Evolutionary conservation across 2,329 filamentous ascomycete genomes (phyloP).

Genomic region (Beauveria bassiana): DNA sequence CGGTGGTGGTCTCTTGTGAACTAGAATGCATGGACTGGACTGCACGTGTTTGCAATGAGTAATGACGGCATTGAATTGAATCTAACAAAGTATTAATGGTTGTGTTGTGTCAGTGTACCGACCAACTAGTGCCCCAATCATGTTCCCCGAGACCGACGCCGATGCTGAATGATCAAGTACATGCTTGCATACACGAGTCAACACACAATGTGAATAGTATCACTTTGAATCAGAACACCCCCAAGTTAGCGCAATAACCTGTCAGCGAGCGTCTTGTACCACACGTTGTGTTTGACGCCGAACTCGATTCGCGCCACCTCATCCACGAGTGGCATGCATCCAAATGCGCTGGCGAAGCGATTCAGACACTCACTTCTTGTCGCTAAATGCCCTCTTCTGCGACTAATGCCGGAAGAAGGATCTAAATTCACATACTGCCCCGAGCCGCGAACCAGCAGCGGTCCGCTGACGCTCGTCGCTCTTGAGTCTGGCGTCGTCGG

Average conservation of each 20-base stretch:
- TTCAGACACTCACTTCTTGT: constrained; percentile 29
- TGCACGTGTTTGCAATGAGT: not conserved
- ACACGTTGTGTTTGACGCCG: not conserved
- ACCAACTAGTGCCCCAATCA: not conserved
- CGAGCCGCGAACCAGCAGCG: constrained; percentile 27
- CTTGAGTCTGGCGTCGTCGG: not conserved
- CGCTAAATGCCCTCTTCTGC: constrained; percentile 24
- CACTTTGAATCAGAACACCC: too few species aligned
- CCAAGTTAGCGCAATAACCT: not conserved
- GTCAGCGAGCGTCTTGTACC: not conserved
- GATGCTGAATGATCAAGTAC: not conserved
- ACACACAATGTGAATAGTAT: not conserved
- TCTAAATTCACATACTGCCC: constrained; percentile 25
- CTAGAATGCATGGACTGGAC: not conserved
- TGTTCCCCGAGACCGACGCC: not conserved
- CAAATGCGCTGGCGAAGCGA: constrained; percentile 25
- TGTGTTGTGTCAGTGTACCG: not conserved
- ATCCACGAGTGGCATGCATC: constrained; percentile 25
- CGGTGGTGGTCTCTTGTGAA: constrained; percentile 13
- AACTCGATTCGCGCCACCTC: constrained; percentile 1
- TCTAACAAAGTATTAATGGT: not conserved
- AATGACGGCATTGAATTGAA: not conserved
- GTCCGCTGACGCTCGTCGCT: constrained; percentile 22
- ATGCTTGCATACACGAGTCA: not conserved
- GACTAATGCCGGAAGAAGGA: constrained; percentile 26